These are phyloP conservation scores for Coelastrella sp. DNA, from an alignment of 139 green algal species.

Conservation along the genomic window DNA sequence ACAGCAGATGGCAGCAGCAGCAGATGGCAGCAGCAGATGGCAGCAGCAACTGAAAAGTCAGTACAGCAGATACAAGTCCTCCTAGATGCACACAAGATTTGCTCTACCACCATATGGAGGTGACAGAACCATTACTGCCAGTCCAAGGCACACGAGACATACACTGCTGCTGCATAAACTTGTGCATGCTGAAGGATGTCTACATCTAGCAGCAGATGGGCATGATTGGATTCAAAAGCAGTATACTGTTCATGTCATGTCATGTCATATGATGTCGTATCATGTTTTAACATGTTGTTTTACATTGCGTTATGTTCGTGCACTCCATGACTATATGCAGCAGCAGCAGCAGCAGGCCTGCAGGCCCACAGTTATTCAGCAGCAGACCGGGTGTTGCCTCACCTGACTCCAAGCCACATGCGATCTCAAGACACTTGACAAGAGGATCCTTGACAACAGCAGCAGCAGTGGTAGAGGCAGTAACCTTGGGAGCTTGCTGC, in stretches of 20 bases:
- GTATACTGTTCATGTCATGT: too few relatives aligned
- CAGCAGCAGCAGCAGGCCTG: background rate
- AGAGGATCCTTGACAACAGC: background rate
- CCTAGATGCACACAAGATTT: background rate
- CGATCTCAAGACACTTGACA: background rate
- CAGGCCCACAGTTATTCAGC: background rate
- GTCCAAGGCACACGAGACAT: too few relatives aligned
- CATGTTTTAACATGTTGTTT: too few relatives aligned
- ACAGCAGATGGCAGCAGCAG: background rate
- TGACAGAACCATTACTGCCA: too few relatives aligned
- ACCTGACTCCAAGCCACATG: background rate
- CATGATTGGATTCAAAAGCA: too few relatives aligned
- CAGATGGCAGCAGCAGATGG: background rate
- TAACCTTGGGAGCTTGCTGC: too few relatives aligned
- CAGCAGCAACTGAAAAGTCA: background rate
- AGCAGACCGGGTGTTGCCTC: background rate
- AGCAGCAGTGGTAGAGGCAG: background rate
- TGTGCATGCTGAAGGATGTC: too few relatives aligned
- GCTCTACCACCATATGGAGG: background rate
- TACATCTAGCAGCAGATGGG: too few relatives aligned
- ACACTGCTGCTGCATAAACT: too few relatives aligned
- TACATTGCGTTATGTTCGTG: too few relatives aligned
- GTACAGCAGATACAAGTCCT: background rate
- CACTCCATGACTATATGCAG: too few relatives aligned
- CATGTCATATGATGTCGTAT: too few relatives aligned